Conservation (phyloP, 2,329 filamentous ascomycete species). For the Ophiostoma ips region DNA sequence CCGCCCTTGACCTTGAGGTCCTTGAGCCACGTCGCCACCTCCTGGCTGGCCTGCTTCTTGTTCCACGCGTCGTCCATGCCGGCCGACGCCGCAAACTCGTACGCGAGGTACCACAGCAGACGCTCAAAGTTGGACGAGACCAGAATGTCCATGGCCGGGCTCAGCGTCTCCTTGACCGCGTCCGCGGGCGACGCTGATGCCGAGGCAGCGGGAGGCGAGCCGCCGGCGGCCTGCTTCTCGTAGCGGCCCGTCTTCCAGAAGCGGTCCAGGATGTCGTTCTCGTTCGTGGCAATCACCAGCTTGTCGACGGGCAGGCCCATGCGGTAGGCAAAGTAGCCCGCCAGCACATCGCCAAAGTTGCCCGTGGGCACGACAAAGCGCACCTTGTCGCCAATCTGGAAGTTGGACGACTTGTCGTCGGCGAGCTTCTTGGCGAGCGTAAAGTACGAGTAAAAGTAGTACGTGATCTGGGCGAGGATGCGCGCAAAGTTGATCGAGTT, state of each 20-base stretch:
- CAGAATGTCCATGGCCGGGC: conserved; percentile 94
- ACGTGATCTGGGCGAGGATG: conserved; percentile 91
- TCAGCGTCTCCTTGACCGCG: conserved; percentile 80
- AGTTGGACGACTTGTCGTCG: conserved; percentile 20
- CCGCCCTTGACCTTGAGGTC: conserved; percentile 69
- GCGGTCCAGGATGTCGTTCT: conserved; percentile 91
- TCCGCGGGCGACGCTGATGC: conserved; percentile 15
- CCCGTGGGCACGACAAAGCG: conserved; percentile 87
- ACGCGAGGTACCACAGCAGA: conserved; percentile 82
- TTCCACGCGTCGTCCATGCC: conserved; percentile 53
- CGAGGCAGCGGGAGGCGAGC: no score
- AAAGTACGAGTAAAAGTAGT: conserved; percentile 96
- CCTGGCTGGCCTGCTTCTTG: conserved; percentile 57
- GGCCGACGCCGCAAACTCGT: conserved; percentile 42
- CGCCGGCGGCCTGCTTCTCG: conserved; percentile 67
- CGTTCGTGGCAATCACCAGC: conserved; percentile 80
- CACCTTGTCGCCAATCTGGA: conserved; percentile 53
- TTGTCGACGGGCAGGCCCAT: conserved; percentile 60
- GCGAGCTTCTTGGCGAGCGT: conserved; percentile 49
- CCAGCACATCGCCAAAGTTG: conserved; percentile 88
- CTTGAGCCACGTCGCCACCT: conserved; percentile 64
- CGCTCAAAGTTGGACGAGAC: conserved; percentile 96
- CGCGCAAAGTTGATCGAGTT: conserved; percentile 96
- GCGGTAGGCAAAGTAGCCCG: conserved; percentile 67
- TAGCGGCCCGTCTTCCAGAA: conserved; percentile 89